Percentiles rank a stretch among this genome's conserved stretches.
Conservation (phyloP, 257 asterid genomes). For the Solanum arcanum region DNA sequence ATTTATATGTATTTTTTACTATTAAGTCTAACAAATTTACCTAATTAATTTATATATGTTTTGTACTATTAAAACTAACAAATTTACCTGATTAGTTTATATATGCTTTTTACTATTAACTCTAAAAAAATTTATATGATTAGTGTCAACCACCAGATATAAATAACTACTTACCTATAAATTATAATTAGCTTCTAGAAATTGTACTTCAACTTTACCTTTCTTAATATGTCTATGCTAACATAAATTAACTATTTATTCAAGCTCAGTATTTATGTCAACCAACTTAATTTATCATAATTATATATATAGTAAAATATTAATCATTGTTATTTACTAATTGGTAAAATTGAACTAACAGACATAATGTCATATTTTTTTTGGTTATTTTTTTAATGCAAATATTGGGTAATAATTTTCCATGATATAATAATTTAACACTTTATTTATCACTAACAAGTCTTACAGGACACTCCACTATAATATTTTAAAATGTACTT, state of each 20-base stretch:
- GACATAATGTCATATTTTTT: background rate
- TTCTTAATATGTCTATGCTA: background rate
- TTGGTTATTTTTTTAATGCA: background rate
- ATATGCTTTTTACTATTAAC: background rate
- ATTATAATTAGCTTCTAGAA: background rate
- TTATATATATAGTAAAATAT: background rate
- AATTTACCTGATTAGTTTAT: background rate
- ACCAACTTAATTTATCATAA: background rate
- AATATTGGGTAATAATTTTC: background rate
- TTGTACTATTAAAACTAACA: background rate
- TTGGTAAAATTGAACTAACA: background rate
- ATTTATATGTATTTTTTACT: background rate
- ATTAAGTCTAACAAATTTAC: too few species aligned
- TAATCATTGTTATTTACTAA: background rate
- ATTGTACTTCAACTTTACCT: background rate
- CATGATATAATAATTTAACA: background rate
- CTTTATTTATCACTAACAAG: background rate
- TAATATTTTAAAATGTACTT: background rate
- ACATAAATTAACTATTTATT: background rate
- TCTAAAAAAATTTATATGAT: background rate
- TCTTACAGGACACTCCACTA: background rate
- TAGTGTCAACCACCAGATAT: background rate
- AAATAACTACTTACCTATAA: background rate
- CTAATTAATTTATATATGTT: fast-evolving
- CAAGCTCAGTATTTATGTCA: background rate